Percentiles rank a stretch among this genome's conserved stretches.
phyloP scores from a whole-genome alignment of 768 basidiomycete species.

The Pulveroboletus sp. region DNA sequence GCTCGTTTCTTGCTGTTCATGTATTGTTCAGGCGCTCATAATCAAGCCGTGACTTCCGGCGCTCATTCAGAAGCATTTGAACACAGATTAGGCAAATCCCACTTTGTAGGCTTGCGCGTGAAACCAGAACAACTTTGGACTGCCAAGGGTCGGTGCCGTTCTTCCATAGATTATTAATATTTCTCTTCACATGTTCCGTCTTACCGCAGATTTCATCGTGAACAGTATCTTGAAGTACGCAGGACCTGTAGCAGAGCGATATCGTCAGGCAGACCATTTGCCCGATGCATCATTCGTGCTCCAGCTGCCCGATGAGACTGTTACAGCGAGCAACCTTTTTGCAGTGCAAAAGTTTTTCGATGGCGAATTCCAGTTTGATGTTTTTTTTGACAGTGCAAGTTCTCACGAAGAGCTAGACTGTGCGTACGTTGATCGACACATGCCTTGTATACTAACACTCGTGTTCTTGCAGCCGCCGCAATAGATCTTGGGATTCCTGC shows the following conservation, averaged over 20 bases:
- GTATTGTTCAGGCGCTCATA: conserved; percentile 48
- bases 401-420: conserved; percentile 59
- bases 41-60: conserved; percentile 51
- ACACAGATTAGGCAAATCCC: conserved; percentile 63
- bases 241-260: conserved; percentile 48
- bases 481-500: conserved; percentile 70
- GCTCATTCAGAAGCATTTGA: conserved; percentile 53
- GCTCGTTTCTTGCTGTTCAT: conserved; percentile 1
- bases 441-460: conserved; percentile 1
- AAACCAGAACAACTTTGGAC: conserved; percentile 71
- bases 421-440: conserved; percentile 33
- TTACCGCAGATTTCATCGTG: conserved; percentile 52
- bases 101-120: conserved; percentile 60
- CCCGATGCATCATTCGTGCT: conserved; percentile 84
- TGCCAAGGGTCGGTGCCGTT: conserved; percentile 58
- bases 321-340: conserved; percentile 71
- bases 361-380: conserved; percentile 83
- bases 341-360: conserved; percentile 85
- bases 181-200: background rate
- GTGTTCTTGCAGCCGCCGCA: conserved; percentile 42
- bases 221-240: conserved; percentile 57
- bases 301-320: conserved; percentile 69
- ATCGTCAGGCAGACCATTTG: conserved; percentile 38
- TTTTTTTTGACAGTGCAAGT: conserved; percentile 79
- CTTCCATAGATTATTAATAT: background rate